A percentile compares a stretch with the other conserved stretches of the same genome.
Evolutionary conservation across 2,329 filamentous ascomycete species (phyloP).

Genomic region (Epicoccum sorghinum): DNA sequence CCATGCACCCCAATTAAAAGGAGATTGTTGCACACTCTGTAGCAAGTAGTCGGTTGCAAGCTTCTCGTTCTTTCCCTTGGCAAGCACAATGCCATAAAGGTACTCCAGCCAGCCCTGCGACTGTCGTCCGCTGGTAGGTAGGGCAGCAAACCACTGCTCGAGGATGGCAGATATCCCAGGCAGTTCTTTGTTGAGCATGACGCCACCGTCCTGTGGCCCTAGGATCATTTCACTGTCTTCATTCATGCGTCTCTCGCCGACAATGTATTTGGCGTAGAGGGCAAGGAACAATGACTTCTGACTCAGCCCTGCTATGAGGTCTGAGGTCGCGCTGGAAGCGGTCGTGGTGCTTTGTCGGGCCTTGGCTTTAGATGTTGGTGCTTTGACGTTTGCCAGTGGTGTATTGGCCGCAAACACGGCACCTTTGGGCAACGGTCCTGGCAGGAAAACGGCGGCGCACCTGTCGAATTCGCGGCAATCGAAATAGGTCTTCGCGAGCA

Average conservation of each 20-base stretch:
- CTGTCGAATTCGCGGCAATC: conserved; percentile 95
- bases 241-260: conserved; percentile 93
- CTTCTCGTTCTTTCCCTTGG: conserved; percentile 88
- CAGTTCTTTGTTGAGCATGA: conserved; percentile 84
- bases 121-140: conserved; percentile 60
- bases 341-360: conserved; percentile 50
- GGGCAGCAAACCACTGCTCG: conserved; percentile 78
- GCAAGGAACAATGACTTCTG: conserved; percentile 92
- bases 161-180: conserved; percentile 75
- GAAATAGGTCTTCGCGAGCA: conserved; percentile 92
- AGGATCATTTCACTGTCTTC: conserved; percentile 98
- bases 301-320: conserved; percentile 64
- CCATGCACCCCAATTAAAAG: conserved; percentile 98
- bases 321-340: conserved; percentile 41
- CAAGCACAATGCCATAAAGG: conserved; percentile 86
- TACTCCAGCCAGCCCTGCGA: conserved; percentile 96
- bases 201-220: conserved; percentile 87
- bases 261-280: conserved; percentile 89
- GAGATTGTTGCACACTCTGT: conserved; percentile 83
- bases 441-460: conserved; percentile 86
- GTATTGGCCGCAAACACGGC: conserved; percentile 59
- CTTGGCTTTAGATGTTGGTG: conserved; percentile 63
- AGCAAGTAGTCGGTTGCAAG: conserved; percentile 87
- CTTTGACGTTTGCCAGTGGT: conserved; percentile 42
- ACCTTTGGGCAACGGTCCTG: conserved; percentile 75